phyloP scores from a whole-genome alignment of 169 alveolate genomes.

The Plasmodium relictum region DNA sequence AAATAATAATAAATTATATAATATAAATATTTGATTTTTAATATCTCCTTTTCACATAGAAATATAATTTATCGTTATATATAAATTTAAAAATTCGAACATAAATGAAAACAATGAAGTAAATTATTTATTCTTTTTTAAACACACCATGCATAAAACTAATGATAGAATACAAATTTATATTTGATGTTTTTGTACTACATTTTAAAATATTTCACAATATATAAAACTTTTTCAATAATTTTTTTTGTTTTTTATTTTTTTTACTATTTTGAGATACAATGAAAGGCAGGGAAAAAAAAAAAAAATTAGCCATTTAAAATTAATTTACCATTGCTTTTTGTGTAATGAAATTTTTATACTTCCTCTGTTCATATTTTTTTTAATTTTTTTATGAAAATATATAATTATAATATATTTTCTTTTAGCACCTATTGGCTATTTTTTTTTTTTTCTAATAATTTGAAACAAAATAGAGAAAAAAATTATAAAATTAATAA shows the following conservation, averaged over 20 bases:
- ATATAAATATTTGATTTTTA: constrained; percentile 7
- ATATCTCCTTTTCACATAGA: constrained; percentile 32
- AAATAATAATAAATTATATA: not conserved
- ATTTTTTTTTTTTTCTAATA: constrained; percentile 24
- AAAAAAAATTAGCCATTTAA: constrained; percentile 55
- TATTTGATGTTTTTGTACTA: constrained; percentile 11
- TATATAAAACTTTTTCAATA: not conserved
- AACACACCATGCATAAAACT: constrained; percentile 50
- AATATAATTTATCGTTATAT: constrained; percentile 15
- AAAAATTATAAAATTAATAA: no score
- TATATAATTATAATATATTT: constrained; percentile 4
- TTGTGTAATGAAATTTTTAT: constrained; percentile 37
- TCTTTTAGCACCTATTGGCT: constrained; percentile 42
- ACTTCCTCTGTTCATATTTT: constrained; percentile 18
- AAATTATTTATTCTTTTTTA: constrained; percentile 8
- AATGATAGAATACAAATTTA: constrained; percentile 24
- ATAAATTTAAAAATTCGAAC: constrained; percentile 13
- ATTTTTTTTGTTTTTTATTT: constrained; percentile 15
- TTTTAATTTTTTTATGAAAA: constrained; percentile 28
- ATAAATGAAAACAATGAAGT: constrained; percentile 21
- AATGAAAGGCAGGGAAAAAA: constrained; percentile 4
- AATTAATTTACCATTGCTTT: constrained; percentile 24
- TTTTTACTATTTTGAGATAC: constrained; percentile 2
- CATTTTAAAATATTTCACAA: constrained; percentile 32
- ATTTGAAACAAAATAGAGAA: not conserved